Conservation (phyloP, 1,284 basidiomycete species). For the Sporisorium reilianum region DNA sequence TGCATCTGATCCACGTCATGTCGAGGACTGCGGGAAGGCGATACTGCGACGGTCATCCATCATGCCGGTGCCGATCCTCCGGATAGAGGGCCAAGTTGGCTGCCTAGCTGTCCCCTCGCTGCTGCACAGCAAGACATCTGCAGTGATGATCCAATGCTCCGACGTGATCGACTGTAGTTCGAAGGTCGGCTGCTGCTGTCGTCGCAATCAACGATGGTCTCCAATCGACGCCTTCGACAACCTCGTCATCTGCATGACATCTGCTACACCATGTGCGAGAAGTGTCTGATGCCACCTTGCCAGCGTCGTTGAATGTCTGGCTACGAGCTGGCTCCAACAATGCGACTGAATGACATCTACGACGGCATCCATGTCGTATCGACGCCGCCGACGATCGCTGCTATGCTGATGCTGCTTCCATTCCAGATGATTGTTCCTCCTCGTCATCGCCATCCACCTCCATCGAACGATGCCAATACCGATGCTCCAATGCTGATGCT, state of each 20-base stretch:
- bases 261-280: neutral
- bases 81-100: neutral
- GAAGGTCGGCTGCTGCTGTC: neutral
- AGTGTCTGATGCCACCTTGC: neutral
- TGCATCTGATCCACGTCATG: neutral
- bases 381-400: neutral
- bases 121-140: neutral
- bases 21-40: neutral
- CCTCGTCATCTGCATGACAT: neutral
- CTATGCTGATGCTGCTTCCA: neutral
- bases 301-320: neutral
- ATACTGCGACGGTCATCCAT: neutral
- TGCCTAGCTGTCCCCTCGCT: neutral
- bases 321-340: neutral
- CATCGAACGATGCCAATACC: neutral
- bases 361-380: neutral
- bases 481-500: constrained; percentile 6
- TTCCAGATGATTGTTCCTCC: neutral
- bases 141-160: neutral
- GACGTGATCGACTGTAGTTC: neutral
- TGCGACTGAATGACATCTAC: neutral
- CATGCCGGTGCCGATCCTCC: neutral
- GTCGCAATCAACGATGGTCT: neutral
- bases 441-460: neutral
- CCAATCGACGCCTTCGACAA: neutral